Conservation (phyloP, 2,329 filamentous ascomycete species). For the Ophiocordyceps camponoti-saundersi region DNA sequence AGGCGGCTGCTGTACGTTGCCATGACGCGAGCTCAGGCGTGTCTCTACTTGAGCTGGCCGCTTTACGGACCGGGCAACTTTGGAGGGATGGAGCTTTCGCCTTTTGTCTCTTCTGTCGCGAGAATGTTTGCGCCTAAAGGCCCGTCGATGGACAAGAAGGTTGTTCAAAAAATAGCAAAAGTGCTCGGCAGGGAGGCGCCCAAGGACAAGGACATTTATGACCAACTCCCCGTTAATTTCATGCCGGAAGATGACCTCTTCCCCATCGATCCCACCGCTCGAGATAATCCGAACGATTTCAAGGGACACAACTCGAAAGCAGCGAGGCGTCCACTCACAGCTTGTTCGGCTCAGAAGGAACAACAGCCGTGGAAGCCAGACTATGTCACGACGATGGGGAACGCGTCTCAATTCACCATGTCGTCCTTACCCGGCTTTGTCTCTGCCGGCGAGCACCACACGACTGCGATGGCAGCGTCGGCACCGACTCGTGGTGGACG, state of each 20-base stretch:
- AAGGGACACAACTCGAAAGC: conserved; percentile 7
- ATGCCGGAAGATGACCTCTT: conserved; percentile 50
- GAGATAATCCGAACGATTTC: conserved; percentile 9
- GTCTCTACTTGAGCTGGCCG: conserved; percentile 76
- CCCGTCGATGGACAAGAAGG: conserved; percentile 46
- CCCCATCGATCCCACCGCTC: conserved; percentile 42
- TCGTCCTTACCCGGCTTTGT: conserved; percentile 41
- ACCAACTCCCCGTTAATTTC: conserved; percentile 33
- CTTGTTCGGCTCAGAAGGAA: conserved; percentile 7
- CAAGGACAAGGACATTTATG: conserved; percentile 33
- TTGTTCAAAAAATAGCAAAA: conserved; percentile 49
- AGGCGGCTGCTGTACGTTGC: conserved; percentile 81
- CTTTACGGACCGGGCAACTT: conserved; percentile 43
- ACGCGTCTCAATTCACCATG: conserved; percentile 39
- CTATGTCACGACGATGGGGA: conserved; percentile 46
- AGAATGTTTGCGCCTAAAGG: conserved; percentile 39
- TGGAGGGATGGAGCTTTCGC: conserved; percentile 47
- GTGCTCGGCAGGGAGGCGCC: conserved; percentile 53
- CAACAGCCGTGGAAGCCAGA: conserved; percentile 20
- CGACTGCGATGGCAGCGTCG: conserved; percentile 13
- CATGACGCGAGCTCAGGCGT: conserved; percentile 80
- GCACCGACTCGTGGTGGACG: conserved; percentile 3
- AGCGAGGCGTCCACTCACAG: conserved; percentile 13
- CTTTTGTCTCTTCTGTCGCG: conserved; percentile 44
- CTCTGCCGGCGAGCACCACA: conserved; percentile 39